Evolutionary conservation across 352 stramenopile genomes (phyloP).

Genomic region (Globisporangium mamillatum): DNA sequence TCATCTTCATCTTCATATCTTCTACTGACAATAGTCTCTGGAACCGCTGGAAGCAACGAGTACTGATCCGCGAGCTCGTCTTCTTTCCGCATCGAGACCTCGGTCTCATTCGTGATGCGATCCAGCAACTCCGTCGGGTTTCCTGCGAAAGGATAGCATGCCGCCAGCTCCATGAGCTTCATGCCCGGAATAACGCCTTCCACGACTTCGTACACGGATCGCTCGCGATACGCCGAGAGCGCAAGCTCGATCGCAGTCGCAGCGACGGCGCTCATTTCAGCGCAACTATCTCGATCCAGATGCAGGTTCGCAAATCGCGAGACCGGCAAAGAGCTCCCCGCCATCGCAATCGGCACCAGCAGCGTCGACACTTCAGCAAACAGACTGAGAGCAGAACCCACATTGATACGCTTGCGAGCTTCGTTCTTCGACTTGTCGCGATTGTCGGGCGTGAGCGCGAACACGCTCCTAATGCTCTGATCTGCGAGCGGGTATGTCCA

Average conservation of each 20-base stretch:
- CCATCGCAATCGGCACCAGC: slow-evolving; percentile 57
- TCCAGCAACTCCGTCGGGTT: slow-evolving; percentile 36
- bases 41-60: slow-evolving; percentile 43
- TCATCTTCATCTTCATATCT: slow-evolving; percentile 18
- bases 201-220: slow-evolving; percentile 38
- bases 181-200: slow-evolving; percentile 47
- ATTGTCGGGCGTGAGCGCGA: slow-evolving; percentile 28
- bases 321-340: slow-evolving; percentile 22
- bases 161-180: slow-evolving; percentile 56
- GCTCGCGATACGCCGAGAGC: slow-evolving; percentile 35
- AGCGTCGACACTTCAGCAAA: slow-evolving; percentile 57
- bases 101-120: slow-evolving; percentile 19
- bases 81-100: slow-evolving; percentile 6
- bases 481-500: slow-evolving; percentile 63
- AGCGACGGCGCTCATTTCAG: slow-evolving; percentile 29
- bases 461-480: slow-evolving; percentile 41
- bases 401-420: slow-evolving; percentile 55
- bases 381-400: slow-evolving; percentile 57
- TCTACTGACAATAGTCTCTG: background rate
- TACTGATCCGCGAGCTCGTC: slow-evolving; percentile 21
- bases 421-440: slow-evolving; percentile 61
- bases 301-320: slow-evolving; percentile 29
- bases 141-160: slow-evolving; percentile 33
- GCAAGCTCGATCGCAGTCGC: slow-evolving; percentile 54
- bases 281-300: slow-evolving; percentile 30